These are phyloP conservation scores for Suhomyces xylopsoci DNA, from an alignment of 805 yeast species.

Conservation along the genomic window DNA sequence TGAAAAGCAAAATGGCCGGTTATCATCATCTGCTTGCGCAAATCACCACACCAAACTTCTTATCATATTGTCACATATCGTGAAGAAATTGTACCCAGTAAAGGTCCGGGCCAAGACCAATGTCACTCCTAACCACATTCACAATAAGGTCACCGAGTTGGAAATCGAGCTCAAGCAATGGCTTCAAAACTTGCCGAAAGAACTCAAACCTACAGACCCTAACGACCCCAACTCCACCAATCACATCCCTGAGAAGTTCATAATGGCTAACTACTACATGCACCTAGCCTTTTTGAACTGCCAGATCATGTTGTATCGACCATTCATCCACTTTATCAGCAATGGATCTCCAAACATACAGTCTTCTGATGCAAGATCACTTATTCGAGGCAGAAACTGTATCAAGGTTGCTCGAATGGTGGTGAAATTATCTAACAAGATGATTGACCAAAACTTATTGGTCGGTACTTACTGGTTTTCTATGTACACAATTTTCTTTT, in stretches of 20 bases:
- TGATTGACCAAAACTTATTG: conserved; percentile 67
- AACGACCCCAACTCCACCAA: conserved; percentile 16
- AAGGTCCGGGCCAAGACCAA: conserved; percentile 34
- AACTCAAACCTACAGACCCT: conserved; percentile 72
- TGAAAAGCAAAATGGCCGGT: conserved; percentile 47
- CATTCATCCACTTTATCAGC: conserved; percentile 80
- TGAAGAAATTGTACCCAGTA: conserved; percentile 72
- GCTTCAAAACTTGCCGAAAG: conserved; percentile 67
- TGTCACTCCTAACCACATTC: conserved; percentile 35
- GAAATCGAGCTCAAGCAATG: conserved; percentile 70
- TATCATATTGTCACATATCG: conserved; percentile 66
- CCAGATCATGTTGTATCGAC: conserved; percentile 78
- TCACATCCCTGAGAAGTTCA: conserved; percentile 51
- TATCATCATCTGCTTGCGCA: conserved; percentile 76
- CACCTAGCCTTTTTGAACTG: conserved; percentile 73
- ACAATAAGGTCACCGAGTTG: conserved; percentile 51
- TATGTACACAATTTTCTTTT: conserved; percentile 82
- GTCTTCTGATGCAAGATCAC: conserved; percentile 53
- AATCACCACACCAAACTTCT: conserved; percentile 80
- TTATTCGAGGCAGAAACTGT: conserved; percentile 77
- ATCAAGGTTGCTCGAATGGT: conserved; percentile 80
- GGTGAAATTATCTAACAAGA: conserved; percentile 73
- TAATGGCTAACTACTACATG: conserved; percentile 70
- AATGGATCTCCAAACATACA: conserved; percentile 39
- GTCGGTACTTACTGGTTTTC: conserved; percentile 92